These are phyloP conservation scores for Linnemannia zychae DNA, from an alignment of 192 early-diverging fungal genomes.

Conservation along the genomic window DNA sequence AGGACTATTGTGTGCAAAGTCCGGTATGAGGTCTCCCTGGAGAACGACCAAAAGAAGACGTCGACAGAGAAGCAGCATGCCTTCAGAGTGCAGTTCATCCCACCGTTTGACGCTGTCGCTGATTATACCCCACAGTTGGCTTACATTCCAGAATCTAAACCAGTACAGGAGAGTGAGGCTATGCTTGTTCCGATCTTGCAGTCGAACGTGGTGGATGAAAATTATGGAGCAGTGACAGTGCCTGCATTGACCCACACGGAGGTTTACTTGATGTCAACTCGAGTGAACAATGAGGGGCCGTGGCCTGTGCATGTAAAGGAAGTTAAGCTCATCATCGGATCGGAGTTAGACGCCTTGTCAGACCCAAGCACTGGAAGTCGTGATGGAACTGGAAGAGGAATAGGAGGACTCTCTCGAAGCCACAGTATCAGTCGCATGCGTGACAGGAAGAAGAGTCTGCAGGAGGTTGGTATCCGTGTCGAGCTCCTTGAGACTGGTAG, in stretches of 20 bases:
- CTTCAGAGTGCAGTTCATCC: slow-evolving; percentile 66
- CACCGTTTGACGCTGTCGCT: slow-evolving; percentile 68
- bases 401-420: slow-evolving; percentile 19
- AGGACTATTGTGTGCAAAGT: slow-evolving; percentile 50
- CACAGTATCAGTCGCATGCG: slow-evolving; percentile 35
- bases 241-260: slow-evolving; percentile 54
- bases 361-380: not conserved
- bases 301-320: slow-evolving; percentile 50
- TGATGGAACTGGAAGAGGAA: slow-evolving; percentile 2
- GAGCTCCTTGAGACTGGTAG: slow-evolving; percentile 25
- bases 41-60: slow-evolving; percentile 28
- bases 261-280: slow-evolving; percentile 37
- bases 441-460: slow-evolving; percentile 32
- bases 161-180: slow-evolving; percentile 3
- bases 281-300: slow-evolving; percentile 50
- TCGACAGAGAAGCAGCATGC: slow-evolving; percentile 71
- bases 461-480: slow-evolving; percentile 31
- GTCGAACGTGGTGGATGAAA: slow-evolving; percentile 37
- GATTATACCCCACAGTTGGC: slow-evolving; percentile 40
- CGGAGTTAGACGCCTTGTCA: not conserved
- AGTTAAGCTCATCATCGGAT: slow-evolving; percentile 31
- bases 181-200: slow-evolving; percentile 8
- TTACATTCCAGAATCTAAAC: slow-evolving; percentile 28
- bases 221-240: slow-evolving; percentile 66
- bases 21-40: slow-evolving; percentile 56